phyloP scores from a whole-genome alignment of 2,329 filamentous ascomycete genomes.

The Aspergillus niger region DNA sequence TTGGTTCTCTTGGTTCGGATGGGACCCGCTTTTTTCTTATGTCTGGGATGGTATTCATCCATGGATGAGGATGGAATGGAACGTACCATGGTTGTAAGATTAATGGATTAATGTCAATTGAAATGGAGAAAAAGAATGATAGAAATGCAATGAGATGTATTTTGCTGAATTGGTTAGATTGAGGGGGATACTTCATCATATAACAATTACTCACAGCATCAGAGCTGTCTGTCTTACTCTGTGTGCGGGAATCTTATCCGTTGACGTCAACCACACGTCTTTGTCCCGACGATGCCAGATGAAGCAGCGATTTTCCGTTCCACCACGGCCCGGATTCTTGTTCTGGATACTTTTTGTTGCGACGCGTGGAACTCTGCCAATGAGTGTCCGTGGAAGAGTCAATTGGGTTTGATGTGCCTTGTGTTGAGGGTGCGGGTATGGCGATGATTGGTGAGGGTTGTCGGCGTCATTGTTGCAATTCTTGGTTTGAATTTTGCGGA shows the following conservation, averaged over 20 bases:
- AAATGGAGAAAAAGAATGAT: neutral
- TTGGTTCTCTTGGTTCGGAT: neutral
- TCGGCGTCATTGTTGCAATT: neutral
- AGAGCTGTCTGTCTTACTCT: neutral
- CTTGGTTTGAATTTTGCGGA: neutral
- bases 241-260: neutral
- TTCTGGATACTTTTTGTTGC: neutral
- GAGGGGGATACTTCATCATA: neutral
- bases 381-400: neutral
- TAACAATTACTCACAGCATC: neutral
- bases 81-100: neutral
- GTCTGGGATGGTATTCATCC: neutral
- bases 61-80: neutral
- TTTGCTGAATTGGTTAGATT: too few species aligned
- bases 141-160: neutral
- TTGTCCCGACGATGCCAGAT: neutral
- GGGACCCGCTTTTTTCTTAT: neutral
- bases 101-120: too few species aligned
- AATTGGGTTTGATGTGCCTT: neutral
- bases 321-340: neutral
- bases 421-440: neutral
- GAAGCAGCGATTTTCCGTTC: constrained; percentile 4
- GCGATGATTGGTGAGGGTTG: neutral
- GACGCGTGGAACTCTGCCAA: neutral
- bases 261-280: constrained; percentile 13